Conservation (phyloP, 202 grass and related monocot species). For the Zoysia matrella region DNA sequence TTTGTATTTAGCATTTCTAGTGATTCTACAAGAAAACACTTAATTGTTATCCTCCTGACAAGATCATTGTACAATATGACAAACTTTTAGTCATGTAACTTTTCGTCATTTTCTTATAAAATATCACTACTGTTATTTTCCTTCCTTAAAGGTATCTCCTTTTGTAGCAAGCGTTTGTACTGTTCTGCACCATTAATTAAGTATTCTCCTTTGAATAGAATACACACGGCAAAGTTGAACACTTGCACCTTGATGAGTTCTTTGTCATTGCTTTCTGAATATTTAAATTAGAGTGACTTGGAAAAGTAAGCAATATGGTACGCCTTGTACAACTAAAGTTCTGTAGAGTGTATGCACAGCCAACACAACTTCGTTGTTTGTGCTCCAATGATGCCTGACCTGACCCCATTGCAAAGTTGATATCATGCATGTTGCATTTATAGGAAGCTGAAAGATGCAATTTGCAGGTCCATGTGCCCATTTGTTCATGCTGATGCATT, state of each 20-base stretch:
- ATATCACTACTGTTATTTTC: not conserved
- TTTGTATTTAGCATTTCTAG: conserved; percentile 32
- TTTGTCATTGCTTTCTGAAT: conserved; percentile 2
- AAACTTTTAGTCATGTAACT: conserved; percentile 5
- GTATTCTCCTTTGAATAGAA: not conserved
- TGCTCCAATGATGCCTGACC: conserved; percentile 26
- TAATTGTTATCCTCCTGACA: conserved; percentile 40
- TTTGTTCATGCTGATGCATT: conserved; percentile 31
- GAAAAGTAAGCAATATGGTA: not conserved
- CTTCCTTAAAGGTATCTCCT: not conserved
- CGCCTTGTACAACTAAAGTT: not conserved
- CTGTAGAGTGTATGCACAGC: not conserved
- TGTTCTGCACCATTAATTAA: conserved; percentile 14
- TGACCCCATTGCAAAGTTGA: conserved; percentile 16
- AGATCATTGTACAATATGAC: conserved; percentile 28
- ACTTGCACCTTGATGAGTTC: not conserved
- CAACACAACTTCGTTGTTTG: not conserved
- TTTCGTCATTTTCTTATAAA: conserved; percentile 7
- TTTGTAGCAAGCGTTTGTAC: not conserved
- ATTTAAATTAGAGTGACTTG: conserved; percentile 6
- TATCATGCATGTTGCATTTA: conserved; percentile 1
- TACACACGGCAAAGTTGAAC: not conserved
- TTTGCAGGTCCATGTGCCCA: not conserved
- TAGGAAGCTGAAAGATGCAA: not conserved
- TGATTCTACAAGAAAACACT: conserved; percentile 17